Percentiles rank a stretch among this genome's conserved stretches.
Evolutionary conservation across 352 stramenopile species (phyloP).

Genomic region (Thalassiosira sp.): DNA sequence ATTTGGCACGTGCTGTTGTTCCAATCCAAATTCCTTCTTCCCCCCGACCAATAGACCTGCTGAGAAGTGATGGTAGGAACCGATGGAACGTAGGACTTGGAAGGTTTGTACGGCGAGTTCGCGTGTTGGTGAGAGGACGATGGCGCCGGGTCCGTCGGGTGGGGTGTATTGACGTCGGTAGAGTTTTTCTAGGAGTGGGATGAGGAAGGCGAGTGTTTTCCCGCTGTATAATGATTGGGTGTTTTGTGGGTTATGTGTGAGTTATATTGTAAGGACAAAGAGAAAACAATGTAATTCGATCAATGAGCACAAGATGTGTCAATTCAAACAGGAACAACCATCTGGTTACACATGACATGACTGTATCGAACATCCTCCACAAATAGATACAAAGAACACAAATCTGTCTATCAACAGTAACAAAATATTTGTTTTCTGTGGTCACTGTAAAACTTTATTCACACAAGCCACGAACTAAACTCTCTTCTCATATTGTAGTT

Average conservation of each 20-base stretch:
- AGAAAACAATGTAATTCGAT: too few relatives aligned
- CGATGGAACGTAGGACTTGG: conserved; percentile 94
- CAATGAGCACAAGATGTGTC: too few relatives aligned
- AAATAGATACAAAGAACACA: too few relatives aligned
- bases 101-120: conserved; percentile 99
- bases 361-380: too few relatives aligned
- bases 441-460: too few relatives aligned
- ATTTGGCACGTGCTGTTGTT: conserved; percentile 91
- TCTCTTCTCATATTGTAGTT: too few relatives aligned
- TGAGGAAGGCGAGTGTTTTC: conserved; percentile 80
- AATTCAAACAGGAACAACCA: too few relatives aligned
- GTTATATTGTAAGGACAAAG: too few relatives aligned
- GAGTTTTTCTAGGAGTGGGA: conserved; percentile 78
- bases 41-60: conserved; percentile 96
- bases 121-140: conserved; percentile 97
- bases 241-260: neutral
- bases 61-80: conserved; percentile 94
- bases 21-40: conserved; percentile 91
- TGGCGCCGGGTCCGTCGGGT: conserved; percentile 92
- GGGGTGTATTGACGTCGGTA: conserved; percentile 64
- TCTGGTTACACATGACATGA: too few relatives aligned
- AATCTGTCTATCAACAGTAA: too few relatives aligned
- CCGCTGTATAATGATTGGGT: conserved; percentile 49
- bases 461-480: too few relatives aligned
- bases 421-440: too few relatives aligned